Evolutionary conservation across 768 basidiomycete genomes (phyloP), one percentile per base, ranked within the genome.

Genomic region (Tricholoma matsutake): DNA sequence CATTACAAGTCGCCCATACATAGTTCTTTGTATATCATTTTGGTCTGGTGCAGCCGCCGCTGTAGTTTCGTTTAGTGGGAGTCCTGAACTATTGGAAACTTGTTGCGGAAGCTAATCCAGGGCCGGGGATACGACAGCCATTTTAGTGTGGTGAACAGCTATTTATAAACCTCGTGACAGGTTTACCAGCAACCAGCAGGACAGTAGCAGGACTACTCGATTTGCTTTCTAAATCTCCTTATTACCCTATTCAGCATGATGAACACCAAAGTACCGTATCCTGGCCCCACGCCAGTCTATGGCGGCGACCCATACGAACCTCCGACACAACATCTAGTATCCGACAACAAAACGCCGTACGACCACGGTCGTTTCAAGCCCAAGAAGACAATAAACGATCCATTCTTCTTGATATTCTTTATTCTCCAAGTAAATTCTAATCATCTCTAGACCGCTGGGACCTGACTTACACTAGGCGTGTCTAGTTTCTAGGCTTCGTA

Each of bases 311-410:
- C n/a, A 63, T 71, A 72, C 57, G 65, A 75, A 54, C 60, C 67
- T 56, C 61, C 66, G 47, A 58, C 61, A 22, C 67, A 67, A 55
- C 65, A 66, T 58, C 66, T 64, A 43, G 64, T 59, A 43, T 68
- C 65, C 59, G 70, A 68, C 51, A 79, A 80, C 53, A 86, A 86
- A 67, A 74, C 78, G 9, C 84, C 86, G 4, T 86, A 82, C 68
- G 81, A 84, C 51, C 81, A 81, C 28, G 85, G 81, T n/a, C 75
- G 87, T 20, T 88, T 88, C 76, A 82, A 82, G 67, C 85, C 84
- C 14, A 88, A 86, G 76, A 88, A 83, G 67, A 81, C 76, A 61
- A 74, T 91, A 32, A 90, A 92, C 60, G 91, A 93, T 71, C 84
- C 86, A 2, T 75, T 90, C 55, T 85, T 91, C 69, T 75, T 92